A percentile compares a stretch with the other conserved stretches of the same genome.
These are phyloP conservation scores for Papiliotrema nemorosa DNA, from an alignment of 1,284 basidiomycete genomes.

Conservation along the genomic window DNA sequence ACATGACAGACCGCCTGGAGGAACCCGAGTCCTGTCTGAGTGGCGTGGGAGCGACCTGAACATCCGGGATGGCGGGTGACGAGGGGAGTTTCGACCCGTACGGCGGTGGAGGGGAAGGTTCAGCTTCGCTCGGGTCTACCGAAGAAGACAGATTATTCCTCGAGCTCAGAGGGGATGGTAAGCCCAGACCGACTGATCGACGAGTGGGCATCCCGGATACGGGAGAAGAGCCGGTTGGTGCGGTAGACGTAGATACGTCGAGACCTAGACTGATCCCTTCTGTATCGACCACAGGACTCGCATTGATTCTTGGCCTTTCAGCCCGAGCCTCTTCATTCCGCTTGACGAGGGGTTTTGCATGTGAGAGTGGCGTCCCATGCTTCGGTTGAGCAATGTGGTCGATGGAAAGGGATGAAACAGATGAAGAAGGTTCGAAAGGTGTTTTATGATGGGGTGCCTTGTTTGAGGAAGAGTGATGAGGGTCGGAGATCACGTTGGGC, in stretches of 20 bases:
- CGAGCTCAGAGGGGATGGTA: not conserved
- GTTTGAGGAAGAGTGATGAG: not conserved
- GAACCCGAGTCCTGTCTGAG: conserved; percentile 11
- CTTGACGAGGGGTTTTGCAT: conserved; percentile 1
- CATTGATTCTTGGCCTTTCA: not conserved
- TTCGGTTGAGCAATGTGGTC: not conserved
- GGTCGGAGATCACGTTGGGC: not conserved
- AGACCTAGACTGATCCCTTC: conserved; percentile 18
- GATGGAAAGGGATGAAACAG: not conserved
- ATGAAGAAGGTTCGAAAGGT: not conserved
- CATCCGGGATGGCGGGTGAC: not conserved
- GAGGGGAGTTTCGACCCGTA: conserved; percentile 11
- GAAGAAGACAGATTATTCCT: not conserved
- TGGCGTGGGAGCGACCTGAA: conserved; percentile 5
- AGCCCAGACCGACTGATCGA: conserved; percentile 3
- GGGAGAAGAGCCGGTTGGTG: not conserved
- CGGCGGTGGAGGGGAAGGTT: conserved; percentile 31
- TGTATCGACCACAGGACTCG: conserved; percentile 5
- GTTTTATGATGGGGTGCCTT: not conserved
- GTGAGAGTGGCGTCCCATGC: conserved; percentile 11
- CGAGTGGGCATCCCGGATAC: not conserved
- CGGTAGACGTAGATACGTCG: conserved; percentile 7
- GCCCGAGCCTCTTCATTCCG: not conserved
- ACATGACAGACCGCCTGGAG: conserved; percentile 7
- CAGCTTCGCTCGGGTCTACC: not conserved